Percentiles rank a stretch among this genome's conserved stretches.
These are phyloP conservation scores for Botrytis pseudocinerea DNA, from an alignment of 2,329 filamentous ascomycete genomes.

Conservation along the genomic window DNA sequence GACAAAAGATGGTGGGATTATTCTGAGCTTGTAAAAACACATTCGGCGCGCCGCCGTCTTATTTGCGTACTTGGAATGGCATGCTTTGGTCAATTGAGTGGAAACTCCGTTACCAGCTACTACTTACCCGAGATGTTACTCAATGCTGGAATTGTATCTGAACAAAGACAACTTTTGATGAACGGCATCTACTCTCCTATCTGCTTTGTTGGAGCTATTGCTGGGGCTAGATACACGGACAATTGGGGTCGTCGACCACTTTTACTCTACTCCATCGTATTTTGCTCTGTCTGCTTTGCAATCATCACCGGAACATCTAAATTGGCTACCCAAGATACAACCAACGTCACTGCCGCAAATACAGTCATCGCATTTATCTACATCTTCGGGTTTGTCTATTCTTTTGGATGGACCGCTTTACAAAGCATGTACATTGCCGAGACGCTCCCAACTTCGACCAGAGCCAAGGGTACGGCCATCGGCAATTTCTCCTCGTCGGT, in stretches of 20 bases:
- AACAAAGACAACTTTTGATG: constrained; percentile 45
- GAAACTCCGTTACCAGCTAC: constrained; percentile 42
- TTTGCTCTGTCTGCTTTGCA: constrained; percentile 50
- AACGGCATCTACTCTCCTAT: constrained; percentile 43
- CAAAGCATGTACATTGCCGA: constrained; percentile 54
- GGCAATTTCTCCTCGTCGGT: constrained; percentile 47
- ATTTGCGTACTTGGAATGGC: constrained; percentile 41
- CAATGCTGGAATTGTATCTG: constrained; percentile 37
- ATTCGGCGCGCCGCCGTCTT: constrained; percentile 35
- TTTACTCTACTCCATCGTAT: constrained; percentile 50
- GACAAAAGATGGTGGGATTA: constrained; percentile 42
- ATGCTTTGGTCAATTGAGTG: constrained; percentile 36
- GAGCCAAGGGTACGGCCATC: constrained; percentile 46
- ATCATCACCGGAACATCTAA: constrained; percentile 52
- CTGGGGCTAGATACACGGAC: constrained; percentile 32
- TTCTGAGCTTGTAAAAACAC: constrained; percentile 34
- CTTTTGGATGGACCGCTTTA: constrained; percentile 53
- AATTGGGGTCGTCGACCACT: constrained; percentile 42
- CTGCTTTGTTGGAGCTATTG: constrained; percentile 43
- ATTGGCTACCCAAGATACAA: constrained; percentile 31
- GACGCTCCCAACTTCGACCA: constrained; percentile 47
- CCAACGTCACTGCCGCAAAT: constrained; percentile 44
- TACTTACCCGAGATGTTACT: constrained; percentile 34
- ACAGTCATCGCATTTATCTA: constrained; percentile 53
- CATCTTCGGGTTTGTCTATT: constrained; percentile 54